Conservation (phyloP, 2,329 filamentous ascomycete species). For the Neofusicoccum sp. region DNA sequence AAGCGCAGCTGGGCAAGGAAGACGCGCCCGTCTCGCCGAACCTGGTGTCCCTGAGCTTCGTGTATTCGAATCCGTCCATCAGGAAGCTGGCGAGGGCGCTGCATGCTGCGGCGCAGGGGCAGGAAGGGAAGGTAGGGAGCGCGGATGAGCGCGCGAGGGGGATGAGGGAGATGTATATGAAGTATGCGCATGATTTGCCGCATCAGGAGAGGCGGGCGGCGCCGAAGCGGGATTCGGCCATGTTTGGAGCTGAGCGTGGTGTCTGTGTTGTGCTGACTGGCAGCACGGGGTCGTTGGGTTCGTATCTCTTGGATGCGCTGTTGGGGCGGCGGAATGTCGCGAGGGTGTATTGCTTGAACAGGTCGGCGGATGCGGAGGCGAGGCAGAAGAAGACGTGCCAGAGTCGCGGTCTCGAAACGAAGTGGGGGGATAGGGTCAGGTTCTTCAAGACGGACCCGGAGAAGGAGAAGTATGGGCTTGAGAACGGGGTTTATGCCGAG, state of each 20-base stretch:
- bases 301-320: neutral
- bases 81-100: neutral
- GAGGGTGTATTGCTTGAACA: no score
- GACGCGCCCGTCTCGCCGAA: neutral
- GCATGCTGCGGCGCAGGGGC: neutral
- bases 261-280: neutral
- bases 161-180: slow-evolving; percentile 45
- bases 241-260: neutral
- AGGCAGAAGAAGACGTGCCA: no score
- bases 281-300: neutral
- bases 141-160: slow-evolving; percentile 46
- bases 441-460: slow-evolving; percentile 36
- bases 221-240: neutral
- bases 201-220: neutral
- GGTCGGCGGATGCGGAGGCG: no score
- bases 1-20: neutral
- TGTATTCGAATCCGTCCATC: neutral
- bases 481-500: neutral
- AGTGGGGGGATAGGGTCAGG: slow-evolving; percentile 22
- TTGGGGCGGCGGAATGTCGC: neutral
- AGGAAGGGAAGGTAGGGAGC: neutral
- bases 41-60: neutral
- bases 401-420: neutral
- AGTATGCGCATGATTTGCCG: neutral
- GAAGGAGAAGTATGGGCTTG: no score